Percentiles rank a stretch among this genome's conserved stretches.
Conservation (phyloP, 2,329 filamentous ascomycete genomes). For the Phyllosticta paracitricarpa region DNA sequence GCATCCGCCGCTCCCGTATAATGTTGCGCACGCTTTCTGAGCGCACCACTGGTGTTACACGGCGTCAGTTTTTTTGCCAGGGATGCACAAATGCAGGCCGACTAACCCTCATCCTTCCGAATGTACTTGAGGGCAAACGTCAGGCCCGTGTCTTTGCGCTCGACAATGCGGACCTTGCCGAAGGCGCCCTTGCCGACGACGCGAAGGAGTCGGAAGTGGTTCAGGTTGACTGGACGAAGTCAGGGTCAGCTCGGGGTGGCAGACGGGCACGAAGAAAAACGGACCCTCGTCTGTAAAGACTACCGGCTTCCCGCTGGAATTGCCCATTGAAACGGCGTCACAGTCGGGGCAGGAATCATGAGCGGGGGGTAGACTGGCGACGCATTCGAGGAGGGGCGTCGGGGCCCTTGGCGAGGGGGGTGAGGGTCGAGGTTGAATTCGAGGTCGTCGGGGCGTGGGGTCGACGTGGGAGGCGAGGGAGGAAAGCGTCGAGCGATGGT, state of each 20-base stretch:
- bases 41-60: constrained; percentile 62
- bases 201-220: constrained; percentile 89
- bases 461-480: neutral
- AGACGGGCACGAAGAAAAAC: constrained; percentile 21
- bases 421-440: neutral
- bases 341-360: constrained; percentile 8
- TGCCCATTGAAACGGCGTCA: constrained; percentile 59
- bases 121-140: constrained; percentile 98
- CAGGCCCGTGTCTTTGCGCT: constrained; percentile 87
- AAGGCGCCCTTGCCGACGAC: constrained; percentile 97
- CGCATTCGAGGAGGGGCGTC: neutral
- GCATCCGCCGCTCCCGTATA: constrained; percentile 92
- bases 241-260: constrained; percentile 11
- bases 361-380: neutral
- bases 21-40: constrained; percentile 98
- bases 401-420: neutral
- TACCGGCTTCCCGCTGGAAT: constrained; percentile 88
- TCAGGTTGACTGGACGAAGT: constrained; percentile 67
- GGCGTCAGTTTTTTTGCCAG: constrained; percentile 16
- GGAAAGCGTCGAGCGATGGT: neutral
- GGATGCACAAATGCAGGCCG: constrained; percentile 8
- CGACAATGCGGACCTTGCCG: constrained; percentile 96
- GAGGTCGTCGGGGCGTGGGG: neutral
- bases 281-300: constrained; percentile 87
- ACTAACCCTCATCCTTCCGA: constrained; percentile 89